Evolutionary conservation across 2,329 filamentous ascomycete genomes (phyloP).

Genomic region (Macrophomina phaseolina): DNA sequence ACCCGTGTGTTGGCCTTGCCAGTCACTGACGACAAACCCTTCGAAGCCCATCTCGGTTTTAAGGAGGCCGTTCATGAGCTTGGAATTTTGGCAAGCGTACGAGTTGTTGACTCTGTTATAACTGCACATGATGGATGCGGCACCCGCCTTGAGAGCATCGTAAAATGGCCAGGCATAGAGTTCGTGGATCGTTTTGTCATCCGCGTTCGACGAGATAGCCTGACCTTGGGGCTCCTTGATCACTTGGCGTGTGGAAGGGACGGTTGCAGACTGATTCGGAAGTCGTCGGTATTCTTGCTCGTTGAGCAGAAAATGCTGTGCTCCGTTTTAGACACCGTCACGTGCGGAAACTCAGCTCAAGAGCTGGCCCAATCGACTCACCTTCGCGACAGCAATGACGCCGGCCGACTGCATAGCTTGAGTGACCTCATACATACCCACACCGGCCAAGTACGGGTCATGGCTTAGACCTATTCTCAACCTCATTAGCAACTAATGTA

Average conservation of each 20-base stretch:
- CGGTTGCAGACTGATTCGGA: slow-evolving; percentile 43
- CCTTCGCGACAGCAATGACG: slow-evolving; percentile 62
- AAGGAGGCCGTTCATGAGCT: slow-evolving; percentile 56
- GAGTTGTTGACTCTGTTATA: slow-evolving; percentile 45
- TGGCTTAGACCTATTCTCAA: slow-evolving; percentile 61
- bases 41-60: slow-evolving; percentile 59
- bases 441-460: slow-evolving; percentile 68
- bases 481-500: no score
- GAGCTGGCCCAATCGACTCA: slow-evolving; percentile 44
- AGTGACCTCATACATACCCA: slow-evolving; percentile 56
- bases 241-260: neutral
- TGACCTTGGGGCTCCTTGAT: slow-evolving; percentile 57
- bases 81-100: slow-evolving; percentile 42
- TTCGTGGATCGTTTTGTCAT: slow-evolving; percentile 69
- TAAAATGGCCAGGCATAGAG: slow-evolving; percentile 71
- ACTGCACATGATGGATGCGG: slow-evolving; percentile 65
- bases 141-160: slow-evolving; percentile 63
- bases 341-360: neutral
- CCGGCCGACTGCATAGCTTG: slow-evolving; percentile 61
- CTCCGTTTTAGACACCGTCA: neutral
- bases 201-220: slow-evolving; percentile 60
- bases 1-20: slow-evolving; percentile 53
- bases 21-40: slow-evolving; percentile 50
- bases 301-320: slow-evolving; percentile 62
- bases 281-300: slow-evolving; percentile 63